phyloP scores from a whole-genome alignment of 257 asterid species.

The Cinchona pubescens region DNA sequence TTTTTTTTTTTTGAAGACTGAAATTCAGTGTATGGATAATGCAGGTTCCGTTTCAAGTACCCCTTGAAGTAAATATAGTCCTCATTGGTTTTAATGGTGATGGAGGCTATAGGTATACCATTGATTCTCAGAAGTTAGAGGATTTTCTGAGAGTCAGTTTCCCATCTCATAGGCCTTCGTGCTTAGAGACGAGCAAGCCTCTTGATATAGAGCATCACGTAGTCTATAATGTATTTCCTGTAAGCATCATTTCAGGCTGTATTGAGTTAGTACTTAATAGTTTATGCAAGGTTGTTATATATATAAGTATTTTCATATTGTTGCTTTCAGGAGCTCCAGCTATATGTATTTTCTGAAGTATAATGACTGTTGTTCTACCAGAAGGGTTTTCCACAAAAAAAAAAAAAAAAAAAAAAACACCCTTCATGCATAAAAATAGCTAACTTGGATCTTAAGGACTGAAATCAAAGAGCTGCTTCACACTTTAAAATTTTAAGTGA shows the following conservation, averaged over 20 bases:
- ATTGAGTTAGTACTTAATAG: neutral
- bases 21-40: conserved; percentile 19
- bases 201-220: conserved; percentile 95
- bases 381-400: too few relatives aligned
- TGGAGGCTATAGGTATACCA: conserved; percentile 80
- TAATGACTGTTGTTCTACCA: neutral
- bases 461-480: neutral
- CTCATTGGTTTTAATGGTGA: conserved; percentile 89
- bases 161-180: conserved; percentile 87
- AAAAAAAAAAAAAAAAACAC: neutral
- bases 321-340: neutral
- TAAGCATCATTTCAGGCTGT: conserved; percentile 38
- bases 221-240: conserved; percentile 81
- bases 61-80: conserved; percentile 93
- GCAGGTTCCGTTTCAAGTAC: conserved; percentile 99
- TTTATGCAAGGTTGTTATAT: neutral
- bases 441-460: neutral
- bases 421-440: neutral
- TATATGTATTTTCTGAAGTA: neutral
- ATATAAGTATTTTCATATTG: neutral
- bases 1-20: neutral
- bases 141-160: conserved; percentile 81
- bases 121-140: conserved; percentile 83
- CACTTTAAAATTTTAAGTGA: neutral
- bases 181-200: conserved; percentile 94